Evolutionary conservation across 2,329 filamentous ascomycete species (phyloP).

Genomic region (Aureobasidium lini): DNA sequence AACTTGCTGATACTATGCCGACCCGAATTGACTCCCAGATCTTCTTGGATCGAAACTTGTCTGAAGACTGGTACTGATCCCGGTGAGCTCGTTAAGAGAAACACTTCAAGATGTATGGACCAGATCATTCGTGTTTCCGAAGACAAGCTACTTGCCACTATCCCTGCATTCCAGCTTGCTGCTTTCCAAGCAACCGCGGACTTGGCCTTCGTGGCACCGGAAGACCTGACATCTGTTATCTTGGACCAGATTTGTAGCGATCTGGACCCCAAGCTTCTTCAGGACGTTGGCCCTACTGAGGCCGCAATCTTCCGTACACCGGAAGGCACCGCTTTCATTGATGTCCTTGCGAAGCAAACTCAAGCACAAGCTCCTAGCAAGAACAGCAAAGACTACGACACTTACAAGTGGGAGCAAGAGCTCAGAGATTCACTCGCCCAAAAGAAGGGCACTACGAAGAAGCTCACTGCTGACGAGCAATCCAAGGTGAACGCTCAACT

Average conservation of each 20-base stretch:
- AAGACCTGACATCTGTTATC: conserved; percentile 67
- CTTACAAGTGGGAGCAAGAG: conserved; percentile 94
- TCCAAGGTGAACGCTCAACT: conserved; percentile 87
- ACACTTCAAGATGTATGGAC: conserved; percentile 57
- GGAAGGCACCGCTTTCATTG: conserved; percentile 80
- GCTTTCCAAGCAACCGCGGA: conserved; percentile 83
- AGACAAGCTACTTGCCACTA: conserved; percentile 26
- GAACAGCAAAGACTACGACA: conserved; percentile 91
- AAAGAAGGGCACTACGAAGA: conserved; percentile 88
- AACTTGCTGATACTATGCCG: conserved; percentile 71
- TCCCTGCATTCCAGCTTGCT: conserved; percentile 52
- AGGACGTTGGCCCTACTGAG: conserved; percentile 73
- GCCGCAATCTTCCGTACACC: conserved; percentile 88
- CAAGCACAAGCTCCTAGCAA: conserved; percentile 67
- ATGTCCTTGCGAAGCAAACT: conserved; percentile 79
- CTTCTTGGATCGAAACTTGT: conserved; percentile 85
- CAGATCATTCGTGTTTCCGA: conserved; percentile 53
- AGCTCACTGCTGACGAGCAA: conserved; percentile 81
- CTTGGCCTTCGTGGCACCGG: conserved; percentile 86
- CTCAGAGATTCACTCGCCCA: conserved; percentile 77
- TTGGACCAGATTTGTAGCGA: conserved; percentile 68
- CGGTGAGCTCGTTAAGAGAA: conserved; percentile 61
- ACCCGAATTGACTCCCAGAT: conserved; percentile 65
- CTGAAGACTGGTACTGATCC: conserved; percentile 76
- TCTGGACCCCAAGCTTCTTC: conserved; percentile 61